These are phyloP conservation scores for Helianthus tuberosus DNA, from an alignment of 129 eudicot species.

Conservation along the genomic window DNA sequence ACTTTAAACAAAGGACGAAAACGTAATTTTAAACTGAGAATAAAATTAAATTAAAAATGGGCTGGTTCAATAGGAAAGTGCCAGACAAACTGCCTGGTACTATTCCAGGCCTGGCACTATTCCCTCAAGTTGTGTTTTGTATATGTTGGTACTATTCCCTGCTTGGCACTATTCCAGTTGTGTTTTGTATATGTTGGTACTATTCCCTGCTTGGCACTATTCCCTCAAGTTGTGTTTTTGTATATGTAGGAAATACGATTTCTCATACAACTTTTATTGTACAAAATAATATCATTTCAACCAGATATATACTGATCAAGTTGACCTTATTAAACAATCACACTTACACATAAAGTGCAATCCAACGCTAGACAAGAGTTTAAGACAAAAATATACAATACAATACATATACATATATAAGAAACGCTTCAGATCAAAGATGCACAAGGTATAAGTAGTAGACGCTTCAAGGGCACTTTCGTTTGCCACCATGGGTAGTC, in stretches of 20 bases:
- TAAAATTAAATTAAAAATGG: too few relatives aligned
- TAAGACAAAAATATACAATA: constrained; percentile 12
- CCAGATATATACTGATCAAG: constrained; percentile 4
- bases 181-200: too few relatives aligned
- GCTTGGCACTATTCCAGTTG: too few relatives aligned
- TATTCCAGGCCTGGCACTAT: too few relatives aligned
- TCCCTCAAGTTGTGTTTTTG: too few relatives aligned
- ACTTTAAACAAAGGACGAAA: too few relatives aligned
- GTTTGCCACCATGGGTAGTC: constrained; percentile 61
- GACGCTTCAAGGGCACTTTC: constrained; percentile 44
- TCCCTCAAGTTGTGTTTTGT: too few relatives aligned
- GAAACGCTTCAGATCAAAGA: not conserved
- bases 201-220: too few relatives aligned
- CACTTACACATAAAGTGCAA: constrained; percentile 9
- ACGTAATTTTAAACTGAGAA: too few relatives aligned
- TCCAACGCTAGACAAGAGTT: constrained; percentile 8
- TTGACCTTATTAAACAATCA: constrained; percentile 30
- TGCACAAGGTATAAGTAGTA: constrained; percentile 8
- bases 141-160: too few relatives aligned
- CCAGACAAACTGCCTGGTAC: too few relatives aligned
- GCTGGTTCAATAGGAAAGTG: too few relatives aligned
- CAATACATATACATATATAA: constrained; percentile 5
- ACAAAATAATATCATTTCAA: constrained; percentile 31
- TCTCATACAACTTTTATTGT: constrained; percentile 32
- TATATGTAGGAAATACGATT: constrained; percentile 7